Evolutionary conservation across 31 red algal genomes (phyloP).

Genomic region (Endocladia muricata): DNA sequence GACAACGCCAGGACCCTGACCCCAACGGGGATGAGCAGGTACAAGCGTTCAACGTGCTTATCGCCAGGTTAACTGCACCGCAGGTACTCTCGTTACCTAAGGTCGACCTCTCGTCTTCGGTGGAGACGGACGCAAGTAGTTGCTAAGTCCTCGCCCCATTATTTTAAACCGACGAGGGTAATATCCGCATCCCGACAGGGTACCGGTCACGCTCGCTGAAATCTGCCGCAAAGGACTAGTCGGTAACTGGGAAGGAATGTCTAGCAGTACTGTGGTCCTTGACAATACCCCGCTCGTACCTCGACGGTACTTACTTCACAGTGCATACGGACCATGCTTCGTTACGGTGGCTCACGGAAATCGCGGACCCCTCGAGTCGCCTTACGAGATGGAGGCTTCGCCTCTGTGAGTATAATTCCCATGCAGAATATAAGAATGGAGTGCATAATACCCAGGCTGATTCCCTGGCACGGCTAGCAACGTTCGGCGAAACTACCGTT

Average conservation of each 20-base stretch:
- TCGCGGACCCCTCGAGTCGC: slow-evolving; percentile 1
- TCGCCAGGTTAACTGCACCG: not conserved
- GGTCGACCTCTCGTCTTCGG: not conserved
- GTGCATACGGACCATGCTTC: not conserved
- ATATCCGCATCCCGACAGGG: not conserved
- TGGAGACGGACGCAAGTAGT: not conserved
- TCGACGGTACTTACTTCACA: not conserved
- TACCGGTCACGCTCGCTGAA: not conserved
- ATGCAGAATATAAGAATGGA: slow-evolving; percentile 1
- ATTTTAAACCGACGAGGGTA: not conserved
- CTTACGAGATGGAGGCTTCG: slow-evolving; percentile 30
- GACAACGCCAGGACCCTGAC: not conserved
- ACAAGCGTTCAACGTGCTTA: not conserved
- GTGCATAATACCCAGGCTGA: not conserved
- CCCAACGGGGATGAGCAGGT: not conserved
- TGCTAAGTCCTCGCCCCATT: not conserved
- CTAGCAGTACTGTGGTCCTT: not conserved
- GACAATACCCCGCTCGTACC: not conserved
- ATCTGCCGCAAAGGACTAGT: not conserved
- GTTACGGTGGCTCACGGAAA: slow-evolving; percentile 3
- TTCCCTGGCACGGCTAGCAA: not conserved
- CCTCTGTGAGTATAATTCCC: not conserved
- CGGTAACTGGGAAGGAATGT: not conserved
- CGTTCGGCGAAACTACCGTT: not conserved
- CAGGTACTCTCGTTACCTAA: not conserved